phyloP scores from a whole-genome alignment of 2,329 filamentous ascomycete genomes.

The Coniochaeta prunicola region DNA sequence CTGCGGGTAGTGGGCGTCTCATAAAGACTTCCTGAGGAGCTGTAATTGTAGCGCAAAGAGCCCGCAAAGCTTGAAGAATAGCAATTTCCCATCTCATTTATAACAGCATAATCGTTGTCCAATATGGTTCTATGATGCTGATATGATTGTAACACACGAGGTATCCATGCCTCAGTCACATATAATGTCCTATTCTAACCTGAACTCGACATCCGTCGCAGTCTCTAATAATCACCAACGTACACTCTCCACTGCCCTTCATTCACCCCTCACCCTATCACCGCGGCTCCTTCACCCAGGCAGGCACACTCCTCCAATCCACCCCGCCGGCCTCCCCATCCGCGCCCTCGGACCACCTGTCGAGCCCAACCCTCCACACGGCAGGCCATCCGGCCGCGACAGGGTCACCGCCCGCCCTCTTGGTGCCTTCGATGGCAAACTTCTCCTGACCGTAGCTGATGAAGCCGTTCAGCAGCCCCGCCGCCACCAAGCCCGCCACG shows the following conservation, averaged over 20 bases:
- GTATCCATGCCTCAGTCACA: neutral
- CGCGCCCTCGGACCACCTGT: slow-evolving; percentile 51
- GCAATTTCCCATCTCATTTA: neutral
- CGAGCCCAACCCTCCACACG: slow-evolving; percentile 61
- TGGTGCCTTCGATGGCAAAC: slow-evolving; percentile 77
- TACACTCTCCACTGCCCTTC: no score
- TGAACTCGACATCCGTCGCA: neutral
- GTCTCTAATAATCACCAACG: neutral
- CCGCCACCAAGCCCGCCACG: slow-evolving; percentile 67
- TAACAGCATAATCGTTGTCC: neutral
- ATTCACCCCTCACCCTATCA: neutral
- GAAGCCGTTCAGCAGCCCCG: slow-evolving; percentile 78
- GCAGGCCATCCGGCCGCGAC: slow-evolving; percentile 68
- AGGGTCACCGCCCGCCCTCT: slow-evolving; percentile 51
- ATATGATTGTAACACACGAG: neutral
- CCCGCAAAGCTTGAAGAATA: neutral
- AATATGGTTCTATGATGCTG: neutral
- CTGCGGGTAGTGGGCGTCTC: neutral
- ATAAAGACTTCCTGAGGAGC: neutral
- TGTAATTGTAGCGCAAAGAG: neutral
- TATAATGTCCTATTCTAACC: neutral
- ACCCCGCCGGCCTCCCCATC: slow-evolving; percentile 52
- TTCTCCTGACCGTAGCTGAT: slow-evolving; percentile 69
- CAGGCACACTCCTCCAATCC: slow-evolving; percentile 19
- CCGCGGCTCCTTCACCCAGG: slow-evolving; percentile 18